A percentile compares a stretch with the other conserved stretches of the same genome.
These are phyloP conservation scores for Myxozyma kluyveri DNA, from an alignment of 805 yeast genomes.

Conservation along the genomic window DNA sequence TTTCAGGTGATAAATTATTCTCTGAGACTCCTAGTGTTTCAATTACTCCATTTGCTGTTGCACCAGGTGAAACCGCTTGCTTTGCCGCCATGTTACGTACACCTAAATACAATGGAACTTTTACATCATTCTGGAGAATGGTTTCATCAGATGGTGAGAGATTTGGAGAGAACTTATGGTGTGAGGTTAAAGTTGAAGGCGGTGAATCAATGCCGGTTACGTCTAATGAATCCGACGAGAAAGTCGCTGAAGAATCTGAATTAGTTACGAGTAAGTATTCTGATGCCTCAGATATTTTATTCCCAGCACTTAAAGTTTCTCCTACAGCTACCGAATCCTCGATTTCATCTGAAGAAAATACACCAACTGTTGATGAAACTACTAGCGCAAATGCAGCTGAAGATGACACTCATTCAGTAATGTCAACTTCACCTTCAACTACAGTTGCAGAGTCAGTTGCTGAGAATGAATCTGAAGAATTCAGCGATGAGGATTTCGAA, in stretches of 20 bases:
- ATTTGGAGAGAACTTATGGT: slow-evolving; percentile 23
- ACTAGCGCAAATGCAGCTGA: background rate
- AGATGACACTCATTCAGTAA: background rate
- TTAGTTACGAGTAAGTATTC: slow-evolving; percentile 25
- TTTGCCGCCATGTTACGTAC: slow-evolving; percentile 24
- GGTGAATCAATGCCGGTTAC: too few species aligned
- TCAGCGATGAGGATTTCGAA: slow-evolving; percentile 17
- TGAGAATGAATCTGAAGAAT: slow-evolving; percentile 9
- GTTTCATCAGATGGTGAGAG: slow-evolving; percentile 20
- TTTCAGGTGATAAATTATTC: slow-evolving; percentile 17
- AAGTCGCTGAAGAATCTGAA: slow-evolving; percentile 11
- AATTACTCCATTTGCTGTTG: slow-evolving; percentile 12
- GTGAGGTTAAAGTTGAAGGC: slow-evolving; percentile 15
- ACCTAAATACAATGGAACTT: slow-evolving; percentile 10
- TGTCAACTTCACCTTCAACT: background rate
- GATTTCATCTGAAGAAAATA: background rate
- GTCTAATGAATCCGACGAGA: background rate
- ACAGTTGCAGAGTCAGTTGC: background rate
- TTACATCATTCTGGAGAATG: slow-evolving; percentile 19
- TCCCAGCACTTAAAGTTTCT: slow-evolving; percentile 19
- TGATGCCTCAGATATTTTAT: slow-evolving; percentile 23
- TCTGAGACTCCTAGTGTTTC: slow-evolving; percentile 8
- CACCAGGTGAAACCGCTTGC: slow-evolving; percentile 21
- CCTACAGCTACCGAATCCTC: slow-evolving; percentile 7
- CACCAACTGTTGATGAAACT: background rate